Conservation (phyloP, 805 yeast species). For the Novakomyces olei region DNA sequence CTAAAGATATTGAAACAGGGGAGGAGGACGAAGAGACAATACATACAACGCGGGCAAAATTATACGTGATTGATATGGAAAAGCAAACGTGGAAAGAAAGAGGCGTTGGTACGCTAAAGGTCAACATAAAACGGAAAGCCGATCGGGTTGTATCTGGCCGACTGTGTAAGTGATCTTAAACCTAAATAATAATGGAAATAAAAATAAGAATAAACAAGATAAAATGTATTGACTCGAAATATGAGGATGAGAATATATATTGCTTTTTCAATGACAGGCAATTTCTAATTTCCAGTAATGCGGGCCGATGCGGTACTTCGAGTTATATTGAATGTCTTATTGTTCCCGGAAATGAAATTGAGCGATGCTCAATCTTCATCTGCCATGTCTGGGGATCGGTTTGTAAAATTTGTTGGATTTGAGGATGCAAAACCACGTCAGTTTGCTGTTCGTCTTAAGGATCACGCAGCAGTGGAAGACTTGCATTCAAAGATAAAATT, state of each 20-base stretch:
- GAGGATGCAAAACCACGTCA: slow-evolving; percentile 2
- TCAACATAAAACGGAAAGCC: background rate
- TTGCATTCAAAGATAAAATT: no score
- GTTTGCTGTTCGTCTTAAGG: slow-evolving; percentile 5
- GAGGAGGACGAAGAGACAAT: slow-evolving; percentile 2
- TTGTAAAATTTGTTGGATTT: background rate
- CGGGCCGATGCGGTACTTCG: slow-evolving; percentile 4
- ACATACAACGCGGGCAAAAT: background rate
- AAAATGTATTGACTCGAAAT: no score
- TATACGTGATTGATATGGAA: slow-evolving; percentile 1
- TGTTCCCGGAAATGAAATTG: slow-evolving; percentile 1
- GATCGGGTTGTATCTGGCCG: background rate
- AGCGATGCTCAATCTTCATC: background rate
- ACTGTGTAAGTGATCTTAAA: no score
- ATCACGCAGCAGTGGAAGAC: slow-evolving; percentile 1
- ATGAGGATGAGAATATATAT: no score
- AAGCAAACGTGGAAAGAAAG: slow-evolving; percentile 4
- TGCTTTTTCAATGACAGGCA: background rate
- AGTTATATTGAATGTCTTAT: slow-evolving; percentile 2
- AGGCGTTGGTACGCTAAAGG: slow-evolving; percentile 1
- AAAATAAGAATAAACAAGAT: no score
- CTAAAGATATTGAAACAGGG: slow-evolving; percentile 1
- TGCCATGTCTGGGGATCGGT: slow-evolving; percentile 1
- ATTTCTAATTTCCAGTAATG: background rate
- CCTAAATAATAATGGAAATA: no score